These are phyloP conservation scores for Podaxis carcinomalis DNA, from an alignment of 768 basidiomycete genomes.

Conservation along the genomic window DNA sequence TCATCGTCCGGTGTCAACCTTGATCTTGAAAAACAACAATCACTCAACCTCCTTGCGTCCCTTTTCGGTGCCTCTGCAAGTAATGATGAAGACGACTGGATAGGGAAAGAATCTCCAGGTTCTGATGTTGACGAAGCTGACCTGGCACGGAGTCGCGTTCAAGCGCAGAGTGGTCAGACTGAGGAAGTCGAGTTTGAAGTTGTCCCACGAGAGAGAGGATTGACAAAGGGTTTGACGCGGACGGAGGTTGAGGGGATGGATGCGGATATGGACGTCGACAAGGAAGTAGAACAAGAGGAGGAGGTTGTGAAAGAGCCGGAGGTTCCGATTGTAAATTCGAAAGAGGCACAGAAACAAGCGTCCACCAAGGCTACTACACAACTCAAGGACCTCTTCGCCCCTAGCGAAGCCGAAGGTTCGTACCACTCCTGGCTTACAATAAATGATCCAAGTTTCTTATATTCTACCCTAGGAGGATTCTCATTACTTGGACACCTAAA, in stretches of 20 bases:
- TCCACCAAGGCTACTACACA: constrained; percentile 20
- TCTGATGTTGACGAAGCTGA: constrained; percentile 51
- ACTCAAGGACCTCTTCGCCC: constrained; percentile 73
- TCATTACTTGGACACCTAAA: constrained; percentile 75
- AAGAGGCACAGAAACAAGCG: constrained; percentile 9
- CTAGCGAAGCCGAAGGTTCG: constrained; percentile 63
- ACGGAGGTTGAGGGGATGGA: constrained; percentile 9
- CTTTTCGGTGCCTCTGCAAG: constrained; percentile 41
- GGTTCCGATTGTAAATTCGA: constrained; percentile 12
- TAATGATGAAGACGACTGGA: constrained; percentile 48
- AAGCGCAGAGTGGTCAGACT: constrained; percentile 18
- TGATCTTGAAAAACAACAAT: constrained; percentile 37
- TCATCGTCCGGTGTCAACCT: constrained; percentile 8
- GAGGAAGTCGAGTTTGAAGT: constrained; percentile 28
- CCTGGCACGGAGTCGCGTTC: constrained; percentile 20
- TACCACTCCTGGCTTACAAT: not conserved
- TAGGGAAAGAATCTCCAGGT: constrained; percentile 50
- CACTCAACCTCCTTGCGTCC: constrained; percentile 45
- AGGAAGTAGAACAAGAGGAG: not conserved
- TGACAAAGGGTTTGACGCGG: constrained; percentile 9
- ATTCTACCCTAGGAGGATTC: constrained; percentile 49
- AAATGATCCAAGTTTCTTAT: not conserved
- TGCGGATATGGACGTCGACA: constrained; percentile 7
- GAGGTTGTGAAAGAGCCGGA: constrained; percentile 1
- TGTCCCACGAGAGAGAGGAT: constrained; percentile 26